Base-by-base conservation (phyloP, 768 basidiomycete species). In the Coprinellus aureogranulatus region DNA sequence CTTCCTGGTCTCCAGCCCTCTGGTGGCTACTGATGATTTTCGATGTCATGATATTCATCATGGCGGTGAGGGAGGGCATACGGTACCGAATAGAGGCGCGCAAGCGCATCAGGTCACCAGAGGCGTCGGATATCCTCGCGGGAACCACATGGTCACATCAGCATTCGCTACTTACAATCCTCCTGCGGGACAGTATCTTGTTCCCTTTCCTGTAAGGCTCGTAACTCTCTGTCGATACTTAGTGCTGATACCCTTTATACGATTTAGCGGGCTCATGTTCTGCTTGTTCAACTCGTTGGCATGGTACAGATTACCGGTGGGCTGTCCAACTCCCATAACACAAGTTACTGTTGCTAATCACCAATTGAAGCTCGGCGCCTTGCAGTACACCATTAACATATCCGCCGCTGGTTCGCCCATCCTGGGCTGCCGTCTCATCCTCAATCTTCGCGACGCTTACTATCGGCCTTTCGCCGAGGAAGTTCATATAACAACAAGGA, bases 371-470 rank as follows among this genome's bases (percentile, higher is more conserved):
- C 42, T 55, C 23, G 50, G 55, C 18, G 40, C 48, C 2, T 20
- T 60, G 4, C 54, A 59, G 51, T 41, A 57, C 41, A 53, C 59
- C 1, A 55, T 59, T 34, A 53, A 51, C 40, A 47, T 57, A 22
- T 30, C 51, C 11, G 31, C 50, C 16, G 58, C 61, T 26, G 58
- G 55, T 6, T 54, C 60, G 18, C 58, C 59, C 6, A 59, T 67
- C 25, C 39, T 65, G 20, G 66, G 66, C 8, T 60, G 61, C 26
- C 61, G 66, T 4, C 61, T 65, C 2, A 62, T 67, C 9, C 59
- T 67, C 25, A 67, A 65, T 40, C 55, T 67, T 12, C 52, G 66
- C n/a, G 66, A 67, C 23, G 54, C 66, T 10, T 67, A 67, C 46
- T 67, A 65, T 40, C 53, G 50, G 22, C 62, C 65, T 16, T 64